Evolutionary conservation across 305 asterid species (phyloP).

Genomic region (Fraxinus baroniana): DNA sequence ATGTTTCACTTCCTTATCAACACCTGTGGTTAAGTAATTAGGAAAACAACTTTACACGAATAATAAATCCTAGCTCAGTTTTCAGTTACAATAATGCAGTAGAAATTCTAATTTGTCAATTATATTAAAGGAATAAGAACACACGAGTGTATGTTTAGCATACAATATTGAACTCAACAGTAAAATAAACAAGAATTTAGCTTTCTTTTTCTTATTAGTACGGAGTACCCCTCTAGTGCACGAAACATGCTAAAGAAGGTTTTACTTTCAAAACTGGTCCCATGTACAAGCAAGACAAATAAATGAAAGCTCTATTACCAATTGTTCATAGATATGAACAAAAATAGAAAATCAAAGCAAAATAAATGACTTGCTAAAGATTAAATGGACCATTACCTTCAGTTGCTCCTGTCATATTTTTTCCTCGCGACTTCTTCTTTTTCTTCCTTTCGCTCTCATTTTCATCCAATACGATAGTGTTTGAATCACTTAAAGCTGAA

Average conservation of each 20-base stretch:
- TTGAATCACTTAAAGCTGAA: slow-evolving; percentile 38
- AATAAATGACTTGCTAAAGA: background rate
- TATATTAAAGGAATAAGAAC: background rate
- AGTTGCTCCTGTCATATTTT: background rate
- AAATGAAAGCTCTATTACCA: background rate
- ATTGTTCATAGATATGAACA: background rate
- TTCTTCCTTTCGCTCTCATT: slow-evolving; percentile 12
- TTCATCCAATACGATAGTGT: slow-evolving; percentile 23
- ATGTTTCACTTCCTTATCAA: slow-evolving; percentile 4
- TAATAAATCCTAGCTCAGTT: background rate
- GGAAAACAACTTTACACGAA: background rate
- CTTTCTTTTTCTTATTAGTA: background rate
- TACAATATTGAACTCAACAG: background rate
- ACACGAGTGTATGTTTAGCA: background rate
- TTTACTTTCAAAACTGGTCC: background rate
- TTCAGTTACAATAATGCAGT: background rate
- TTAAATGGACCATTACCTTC: slow-evolving; percentile 20
- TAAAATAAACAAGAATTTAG: background rate
- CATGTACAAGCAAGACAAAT: background rate
- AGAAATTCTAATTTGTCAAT: background rate
- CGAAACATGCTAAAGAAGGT: background rate
- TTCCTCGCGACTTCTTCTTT: slow-evolving; percentile 9
- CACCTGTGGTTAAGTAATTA: slow-evolving; percentile 15
- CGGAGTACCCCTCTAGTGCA: background rate
- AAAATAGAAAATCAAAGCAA: background rate